A percentile compares a stretch with the other conserved stretches of the same genome.
These are phyloP conservation scores for Phyllosticta capitalensis DNA, from an alignment of 2,329 filamentous ascomycete species.

Conservation along the genomic window DNA sequence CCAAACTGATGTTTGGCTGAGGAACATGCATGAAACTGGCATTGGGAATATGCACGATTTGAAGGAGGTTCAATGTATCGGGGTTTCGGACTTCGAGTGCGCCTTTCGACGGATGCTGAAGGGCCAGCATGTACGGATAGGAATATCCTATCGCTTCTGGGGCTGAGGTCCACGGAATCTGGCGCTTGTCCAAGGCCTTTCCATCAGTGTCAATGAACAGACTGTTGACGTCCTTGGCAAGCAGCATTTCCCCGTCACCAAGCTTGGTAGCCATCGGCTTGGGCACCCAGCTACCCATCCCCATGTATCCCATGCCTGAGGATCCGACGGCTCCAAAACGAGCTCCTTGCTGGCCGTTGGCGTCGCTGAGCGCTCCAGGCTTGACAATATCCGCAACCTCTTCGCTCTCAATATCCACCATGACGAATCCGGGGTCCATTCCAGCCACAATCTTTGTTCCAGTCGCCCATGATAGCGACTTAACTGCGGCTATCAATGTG, in stretches of 20 bases:
- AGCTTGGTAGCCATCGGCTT: constrained; percentile 80
- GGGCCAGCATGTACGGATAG: constrained; percentile 85
- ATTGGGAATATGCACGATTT: constrained; percentile 71
- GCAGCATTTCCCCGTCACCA: constrained; percentile 70
- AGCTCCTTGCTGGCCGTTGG: constrained; percentile 54
- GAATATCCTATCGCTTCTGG: constrained; percentile 92
- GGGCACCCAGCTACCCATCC: constrained; percentile 81
- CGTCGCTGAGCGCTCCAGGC: constrained; percentile 60
- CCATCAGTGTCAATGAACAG: constrained; percentile 81
- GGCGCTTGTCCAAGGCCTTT: constrained; percentile 69
- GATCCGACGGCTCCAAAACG: constrained; percentile 76
- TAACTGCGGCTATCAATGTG: constrained; percentile 69
- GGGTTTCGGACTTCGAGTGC: constrained; percentile 86
- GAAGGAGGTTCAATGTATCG: constrained; percentile 78
- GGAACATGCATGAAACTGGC: constrained; percentile 84
- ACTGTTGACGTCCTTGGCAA: constrained; percentile 98
- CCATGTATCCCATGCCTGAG: constrained; percentile 93
- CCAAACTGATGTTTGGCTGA: constrained; percentile 85
- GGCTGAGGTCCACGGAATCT: constrained; percentile 84
- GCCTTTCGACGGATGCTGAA: constrained; percentile 76
- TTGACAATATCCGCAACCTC: constrained; percentile 70
- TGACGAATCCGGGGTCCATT: constrained; percentile 81
- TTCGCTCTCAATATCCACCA: constrained; percentile 73
- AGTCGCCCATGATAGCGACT: constrained; percentile 83
- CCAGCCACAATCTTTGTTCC: constrained; percentile 81